Evolutionary conservation across 108 stramenopile genomes (phyloP).

Genomic region (Craspedostauros australis): DNA sequence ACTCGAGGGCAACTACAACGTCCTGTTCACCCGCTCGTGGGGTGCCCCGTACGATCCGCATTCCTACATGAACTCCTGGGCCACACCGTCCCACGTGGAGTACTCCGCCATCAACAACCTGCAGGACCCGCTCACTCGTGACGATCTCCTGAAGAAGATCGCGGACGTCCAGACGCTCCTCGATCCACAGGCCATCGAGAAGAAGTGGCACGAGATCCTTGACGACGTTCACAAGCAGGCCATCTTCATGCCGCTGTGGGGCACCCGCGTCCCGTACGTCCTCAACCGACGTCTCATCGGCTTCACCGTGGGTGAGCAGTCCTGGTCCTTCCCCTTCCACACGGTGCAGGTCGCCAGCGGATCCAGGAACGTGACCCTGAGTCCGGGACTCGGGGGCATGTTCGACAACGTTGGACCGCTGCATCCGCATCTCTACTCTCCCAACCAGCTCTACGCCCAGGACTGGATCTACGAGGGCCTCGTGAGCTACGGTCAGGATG

Average conservation of each 20-base stretch:
- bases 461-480: constrained; percentile 68
- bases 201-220: constrained; percentile 39
- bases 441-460: constrained; percentile 44
- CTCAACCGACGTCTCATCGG: constrained; percentile 48
- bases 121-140: constrained; percentile 37
- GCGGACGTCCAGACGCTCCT: constrained; percentile 24
- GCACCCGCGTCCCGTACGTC: constrained; percentile 50
- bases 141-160: constrained; percentile 30
- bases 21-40: constrained; percentile 53
- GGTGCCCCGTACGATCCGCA: constrained; percentile 69
- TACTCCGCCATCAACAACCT: constrained; percentile 37
- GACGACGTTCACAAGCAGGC: constrained; percentile 47
- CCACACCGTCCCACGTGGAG: constrained; percentile 36
- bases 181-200: constrained; percentile 6
- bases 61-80: constrained; percentile 44
- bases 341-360: constrained; percentile 25
- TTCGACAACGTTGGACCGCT: constrained; percentile 39
- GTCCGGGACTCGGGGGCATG: constrained; percentile 45
- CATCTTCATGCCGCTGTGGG: constrained; percentile 52
- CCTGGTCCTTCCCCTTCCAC: constrained; percentile 33
- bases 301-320: constrained; percentile 29
- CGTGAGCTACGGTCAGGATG: constrained; percentile 51
- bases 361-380: constrained; percentile 30
- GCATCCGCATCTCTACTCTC: constrained; percentile 54
- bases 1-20: constrained; percentile 38